Percentiles rank a stretch among this genome's conserved stretches.
Evolutionary conservation across 2,329 filamentous ascomycete genomes (phyloP).

Genomic region (Aspergillus spinulosporus): DNA sequence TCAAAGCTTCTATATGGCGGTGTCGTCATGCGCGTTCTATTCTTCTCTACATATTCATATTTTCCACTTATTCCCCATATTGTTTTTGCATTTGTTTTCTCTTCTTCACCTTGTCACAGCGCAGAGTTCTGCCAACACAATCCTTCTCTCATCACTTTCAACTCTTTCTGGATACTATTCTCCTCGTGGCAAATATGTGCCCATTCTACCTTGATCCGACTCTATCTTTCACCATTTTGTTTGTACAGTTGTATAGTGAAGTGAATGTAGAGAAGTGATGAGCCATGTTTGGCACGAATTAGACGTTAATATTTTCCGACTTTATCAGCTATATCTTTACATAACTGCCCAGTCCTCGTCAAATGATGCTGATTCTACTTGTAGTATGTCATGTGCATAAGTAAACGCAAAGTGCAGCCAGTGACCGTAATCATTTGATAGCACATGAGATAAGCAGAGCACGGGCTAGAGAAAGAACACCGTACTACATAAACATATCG

Average conservation of each 20-base stretch:
- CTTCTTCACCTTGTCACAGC: slow-evolving; percentile 21
- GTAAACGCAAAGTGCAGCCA: too few species aligned
- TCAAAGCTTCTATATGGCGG: slow-evolving; percentile 20
- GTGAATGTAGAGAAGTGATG: slow-evolving; percentile 19
- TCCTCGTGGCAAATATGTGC: slow-evolving; percentile 21
- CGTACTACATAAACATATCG: too few species aligned
- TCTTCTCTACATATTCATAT: slow-evolving; percentile 25
- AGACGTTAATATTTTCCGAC: slow-evolving; percentile 6
- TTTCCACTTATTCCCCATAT: slow-evolving; percentile 39
- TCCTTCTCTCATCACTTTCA: slow-evolving; percentile 18
- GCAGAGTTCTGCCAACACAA: slow-evolving; percentile 19
- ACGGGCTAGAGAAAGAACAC: too few species aligned
- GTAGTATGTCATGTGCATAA: too few species aligned
- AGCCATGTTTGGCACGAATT: slow-evolving; percentile 14
- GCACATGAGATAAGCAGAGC: too few species aligned
- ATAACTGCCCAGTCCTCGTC: too few species aligned
- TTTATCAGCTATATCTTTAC: background rate
- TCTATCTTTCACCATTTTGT: slow-evolving; percentile 11
- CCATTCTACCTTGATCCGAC: slow-evolving; percentile 13
- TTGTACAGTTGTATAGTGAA: slow-evolving; percentile 30
- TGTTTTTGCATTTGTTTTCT: slow-evolving; percentile 27
- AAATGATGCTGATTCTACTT: too few species aligned
- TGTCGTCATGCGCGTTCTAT: slow-evolving; percentile 20
- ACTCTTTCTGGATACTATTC: slow-evolving; percentile 19
- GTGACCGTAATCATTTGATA: too few species aligned